These are phyloP conservation scores for Aspergillus pseudoviridinutans DNA, from an alignment of 2,329 filamentous ascomycete genomes.

Conservation along the genomic window DNA sequence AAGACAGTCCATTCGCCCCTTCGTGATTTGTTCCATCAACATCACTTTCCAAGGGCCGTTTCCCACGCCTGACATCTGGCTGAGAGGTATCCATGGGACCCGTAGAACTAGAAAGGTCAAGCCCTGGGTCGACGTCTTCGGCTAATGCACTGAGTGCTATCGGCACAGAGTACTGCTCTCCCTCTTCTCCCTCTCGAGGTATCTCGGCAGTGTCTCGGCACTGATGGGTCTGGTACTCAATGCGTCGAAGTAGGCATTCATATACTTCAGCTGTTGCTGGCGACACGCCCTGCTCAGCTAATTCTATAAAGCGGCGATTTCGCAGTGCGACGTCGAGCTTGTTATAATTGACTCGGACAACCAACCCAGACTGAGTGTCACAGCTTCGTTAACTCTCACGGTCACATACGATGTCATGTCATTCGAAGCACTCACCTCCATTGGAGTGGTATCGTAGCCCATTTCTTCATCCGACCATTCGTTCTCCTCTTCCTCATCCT, in stretches of 20 bases:
- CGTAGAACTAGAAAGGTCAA: constrained; percentile 36
- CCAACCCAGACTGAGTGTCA: constrained; percentile 58
- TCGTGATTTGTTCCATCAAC: constrained; percentile 48
- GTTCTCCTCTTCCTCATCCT: constrained; percentile 29
- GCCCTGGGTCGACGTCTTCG: constrained; percentile 33
- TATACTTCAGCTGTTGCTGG: constrained; percentile 75
- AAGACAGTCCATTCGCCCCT: constrained; percentile 33
- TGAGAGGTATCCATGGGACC: constrained; percentile 29
- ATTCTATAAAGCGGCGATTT: constrained; percentile 70
- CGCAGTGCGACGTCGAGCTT: constrained; percentile 80
- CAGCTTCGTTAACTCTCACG: constrained; percentile 8
- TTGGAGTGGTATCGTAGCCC: constrained; percentile 29
- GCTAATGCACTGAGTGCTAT: constrained; percentile 33
- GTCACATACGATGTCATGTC: constrained; percentile 1
- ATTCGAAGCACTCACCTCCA: constrained; percentile 32
- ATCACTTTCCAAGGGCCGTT: constrained; percentile 28
- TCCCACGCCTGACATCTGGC: constrained; percentile 24
- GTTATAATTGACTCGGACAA: constrained; percentile 78
- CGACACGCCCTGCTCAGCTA: constrained; percentile 68
- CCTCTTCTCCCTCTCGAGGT: constrained; percentile 40
- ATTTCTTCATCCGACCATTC: constrained; percentile 36
- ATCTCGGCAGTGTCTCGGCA: constrained; percentile 53
- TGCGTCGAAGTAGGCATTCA: constrained; percentile 62
- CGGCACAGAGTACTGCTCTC: constrained; percentile 34
- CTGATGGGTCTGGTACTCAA: constrained; percentile 65